Conservation (phyloP, 306 rosid species). For the Glycine soja region DNA sequence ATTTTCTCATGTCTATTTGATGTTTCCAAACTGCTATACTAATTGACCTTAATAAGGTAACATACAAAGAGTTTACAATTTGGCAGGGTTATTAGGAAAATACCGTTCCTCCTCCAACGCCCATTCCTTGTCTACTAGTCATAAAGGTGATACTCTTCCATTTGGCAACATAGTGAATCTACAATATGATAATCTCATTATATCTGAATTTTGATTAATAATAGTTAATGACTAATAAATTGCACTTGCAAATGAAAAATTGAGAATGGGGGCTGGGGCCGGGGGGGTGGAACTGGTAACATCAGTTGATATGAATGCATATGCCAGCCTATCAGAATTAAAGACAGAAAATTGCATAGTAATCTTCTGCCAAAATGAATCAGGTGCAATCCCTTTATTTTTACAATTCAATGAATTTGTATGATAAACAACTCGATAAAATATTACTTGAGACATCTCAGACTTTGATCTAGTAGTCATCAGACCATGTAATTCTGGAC, state of each 20-base stretch:
- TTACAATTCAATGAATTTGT: background rate
- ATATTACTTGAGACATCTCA: too few relatives aligned
- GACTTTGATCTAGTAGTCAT: too few relatives aligned
- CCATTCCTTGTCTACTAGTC: constrained; percentile 98
- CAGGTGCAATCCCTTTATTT: background rate
- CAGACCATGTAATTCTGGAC: background rate
- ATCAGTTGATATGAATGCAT: background rate
- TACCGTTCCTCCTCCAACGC: constrained; percentile 99
- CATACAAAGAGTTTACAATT: constrained; percentile 3
- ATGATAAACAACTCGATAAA: too few relatives aligned
- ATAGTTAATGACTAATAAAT: background rate
- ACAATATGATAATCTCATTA: constrained; percentile 48
- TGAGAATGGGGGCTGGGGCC: background rate
- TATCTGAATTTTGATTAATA: constrained; percentile 35
- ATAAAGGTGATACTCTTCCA: constrained; percentile 93
- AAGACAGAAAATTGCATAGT: background rate
- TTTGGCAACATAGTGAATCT: constrained; percentile 97
- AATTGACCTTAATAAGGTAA: background rate
- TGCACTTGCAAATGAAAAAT: constrained; percentile 32
- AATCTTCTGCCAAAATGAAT: constrained; percentile 12
- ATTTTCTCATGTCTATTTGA: constrained; percentile 2
- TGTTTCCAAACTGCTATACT: constrained; percentile 18
- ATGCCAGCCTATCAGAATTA: too few relatives aligned
- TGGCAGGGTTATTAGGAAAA: constrained; percentile 42
- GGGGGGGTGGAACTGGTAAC: background rate